Evolutionary conservation across 768 basidiomycete species (phyloP), one percentile per base, ranked within the genome.

Genomic region (Trametopsis cervina): DNA sequence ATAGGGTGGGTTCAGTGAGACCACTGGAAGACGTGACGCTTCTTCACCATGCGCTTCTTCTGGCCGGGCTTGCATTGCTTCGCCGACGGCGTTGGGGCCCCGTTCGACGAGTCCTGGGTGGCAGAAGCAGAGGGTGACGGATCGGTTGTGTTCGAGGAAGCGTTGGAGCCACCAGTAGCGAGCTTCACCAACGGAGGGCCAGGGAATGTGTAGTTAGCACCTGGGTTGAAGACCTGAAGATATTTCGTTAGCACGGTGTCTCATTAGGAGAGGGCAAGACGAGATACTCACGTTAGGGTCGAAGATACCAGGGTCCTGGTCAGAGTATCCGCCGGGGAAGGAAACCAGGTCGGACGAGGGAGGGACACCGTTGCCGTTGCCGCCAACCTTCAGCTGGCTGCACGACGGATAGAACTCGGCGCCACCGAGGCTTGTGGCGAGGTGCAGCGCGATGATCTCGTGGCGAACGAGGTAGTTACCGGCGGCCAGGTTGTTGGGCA

Each of bases 351-450:
- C 17, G 33, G 81, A 77, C 42, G 82, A 76, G 51, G 60, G 63
- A 1, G 83, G 81, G 0, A 53, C 59, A 12, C 76, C 81, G 1
- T 70, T 72, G 39, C 72, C 72, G 43, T 66, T 72, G 10, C 86
- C 85, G 2, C 71, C 65, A 29, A 89, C 62, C 33, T 60, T 66
- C 52, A 85, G 60, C 63, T 76, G 73, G 6, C 74, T 68, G 60
- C 86, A 89, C 13, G 77, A 76, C 0, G 83, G 79, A 63, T 88
- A 89, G 62, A 85, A 88, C 64, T 89, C 85, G 1, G 83, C 85
- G 20, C 82, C 82, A 2, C 78, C 77, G 3, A 57, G 9, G 12
- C 44, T 23, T 38, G 47, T 51, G 12, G 56, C 61, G 11, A 57
- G 52, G 39, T 62, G 61, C 15, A 67, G 57, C 27, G 62, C 61